Base-by-base conservation (phyloP, 2,329 filamentous ascomycete genomes). In the Anisogramma anomala region DNA sequence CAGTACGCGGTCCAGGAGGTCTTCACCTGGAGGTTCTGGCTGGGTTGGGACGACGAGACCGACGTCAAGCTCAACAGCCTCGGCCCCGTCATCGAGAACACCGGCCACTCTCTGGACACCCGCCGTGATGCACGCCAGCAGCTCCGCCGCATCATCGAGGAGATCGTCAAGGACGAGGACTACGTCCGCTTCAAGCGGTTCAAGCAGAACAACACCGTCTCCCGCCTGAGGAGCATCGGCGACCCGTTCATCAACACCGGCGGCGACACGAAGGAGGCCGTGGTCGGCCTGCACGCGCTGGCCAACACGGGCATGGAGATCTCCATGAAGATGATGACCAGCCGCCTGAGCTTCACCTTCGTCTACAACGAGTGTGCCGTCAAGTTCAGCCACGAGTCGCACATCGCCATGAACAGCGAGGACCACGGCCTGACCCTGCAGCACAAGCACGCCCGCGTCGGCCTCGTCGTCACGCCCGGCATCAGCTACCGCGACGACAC, bases 401-500 rank as follows among this genome's bases (percentile, higher is more conserved):
- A 77, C 71, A 65, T 56, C 59, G 33, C 64, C 48, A 40, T 71
- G 46, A 70, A 71, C 55, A 60, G 62, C 18, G 48, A 53, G 26
- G 50, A 58, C 20, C 59, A 66, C 26, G 58, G 63, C 0, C 53
- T 60, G 41, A 58, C 65, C 38, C 54, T 75, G 15, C 69, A 74
- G 56, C 57, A 61, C 5, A 62, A 63, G 50, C 69, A 74, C 50
- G 68, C 62, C 56, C 66, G 71, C 4, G 55, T 77, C n/a, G 66
- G 67, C 39, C 60, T 74, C 2, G 67, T 71, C 20, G 67, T 71
- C 4, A 74, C 72, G 0, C 72, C 72, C 1, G 64, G 68, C 7
- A 64, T 76, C 33, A 74, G 69, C 2, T 65, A 71, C 49, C 63
- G 71, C 23, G 71, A 73, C 47, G 71, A 75, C 27, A 64, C 58